phyloP scores from a whole-genome alignment of 768 basidiomycete species.

The Lactarius tabidus region DNA sequence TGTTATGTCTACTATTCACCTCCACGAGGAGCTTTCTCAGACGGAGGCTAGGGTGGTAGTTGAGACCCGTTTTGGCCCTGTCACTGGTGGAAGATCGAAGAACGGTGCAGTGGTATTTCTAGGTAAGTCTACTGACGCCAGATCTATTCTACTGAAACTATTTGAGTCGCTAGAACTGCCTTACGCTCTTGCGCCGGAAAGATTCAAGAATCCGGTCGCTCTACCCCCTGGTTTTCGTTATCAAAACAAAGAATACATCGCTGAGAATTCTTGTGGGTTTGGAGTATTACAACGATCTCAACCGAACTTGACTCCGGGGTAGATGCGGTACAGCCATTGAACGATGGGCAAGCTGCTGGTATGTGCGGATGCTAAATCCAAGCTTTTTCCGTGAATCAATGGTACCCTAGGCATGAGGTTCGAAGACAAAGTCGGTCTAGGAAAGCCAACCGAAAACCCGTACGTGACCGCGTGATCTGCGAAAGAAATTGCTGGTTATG shows the following conservation, averaged over 20 bases:
- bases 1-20: slow-evolving; percentile 36
- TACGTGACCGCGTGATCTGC: slow-evolving; percentile 35
- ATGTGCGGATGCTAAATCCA: slow-evolving; percentile 5
- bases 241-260: slow-evolving; percentile 54
- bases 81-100: slow-evolving; percentile 54
- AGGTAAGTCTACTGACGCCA: slow-evolving; percentile 39
- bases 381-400: background rate
- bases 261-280: slow-evolving; percentile 50
- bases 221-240: slow-evolving; percentile 55
- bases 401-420: slow-evolving; percentile 40
- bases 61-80: slow-evolving; percentile 50
- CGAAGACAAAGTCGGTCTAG: slow-evolving; percentile 60
- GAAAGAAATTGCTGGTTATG: background rate
- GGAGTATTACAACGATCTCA: background rate
- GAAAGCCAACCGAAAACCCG: slow-evolving; percentile 69
- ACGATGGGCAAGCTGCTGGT: slow-evolving; percentile 62
- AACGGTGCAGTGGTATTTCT: slow-evolving; percentile 64
- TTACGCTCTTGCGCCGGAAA: slow-evolving; percentile 59
- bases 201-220: slow-evolving; percentile 60
- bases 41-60: slow-evolving; percentile 43
- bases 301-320: background rate
- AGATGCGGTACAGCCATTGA: slow-evolving; percentile 61
- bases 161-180: slow-evolving; percentile 52
- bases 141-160: background rate
- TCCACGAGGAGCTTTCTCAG: slow-evolving; percentile 52